These are phyloP conservation scores for Penicillium roqueforti DNA, from an alignment of 495 filamentous ascomycete genomes.

Conservation along the genomic window DNA sequence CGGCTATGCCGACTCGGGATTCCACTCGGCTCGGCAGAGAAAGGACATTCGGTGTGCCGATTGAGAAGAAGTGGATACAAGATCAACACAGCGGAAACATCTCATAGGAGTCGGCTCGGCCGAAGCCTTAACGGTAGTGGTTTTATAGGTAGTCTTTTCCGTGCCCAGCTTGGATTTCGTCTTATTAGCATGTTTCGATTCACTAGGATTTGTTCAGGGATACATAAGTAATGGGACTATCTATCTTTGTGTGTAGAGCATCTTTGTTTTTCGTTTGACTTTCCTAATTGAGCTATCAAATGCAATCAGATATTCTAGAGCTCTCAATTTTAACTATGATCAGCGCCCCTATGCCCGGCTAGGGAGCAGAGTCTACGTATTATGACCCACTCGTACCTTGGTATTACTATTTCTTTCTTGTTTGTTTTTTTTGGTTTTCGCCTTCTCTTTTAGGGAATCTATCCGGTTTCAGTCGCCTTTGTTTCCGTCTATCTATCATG, in stretches of 20 bases:
- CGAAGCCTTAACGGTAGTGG: constrained; percentile 26
- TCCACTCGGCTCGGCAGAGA: constrained; percentile 13
- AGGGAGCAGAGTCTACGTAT: constrained; percentile 13
- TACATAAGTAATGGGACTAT: constrained; percentile 15
- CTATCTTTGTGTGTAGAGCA: neutral
- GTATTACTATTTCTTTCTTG: neutral
- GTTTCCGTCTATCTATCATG: neutral
- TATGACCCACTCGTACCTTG: constrained; percentile 17
- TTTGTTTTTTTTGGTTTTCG: neutral
- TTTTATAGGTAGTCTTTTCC: constrained; percentile 1
- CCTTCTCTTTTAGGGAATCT: constrained; percentile 5
- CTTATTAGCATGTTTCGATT: constrained; percentile 14
- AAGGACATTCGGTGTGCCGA: constrained; percentile 29
- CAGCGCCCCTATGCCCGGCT: constrained; percentile 15
- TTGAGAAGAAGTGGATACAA: constrained; percentile 16
- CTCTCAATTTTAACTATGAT: constrained; percentile 13
- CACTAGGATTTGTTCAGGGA: constrained; percentile 3
- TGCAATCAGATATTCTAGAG: constrained; percentile 6
- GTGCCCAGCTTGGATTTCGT: neutral
- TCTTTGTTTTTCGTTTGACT: neutral
- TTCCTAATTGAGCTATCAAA: neutral
- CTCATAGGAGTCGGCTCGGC: constrained; percentile 23
- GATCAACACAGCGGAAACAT: constrained; percentile 21
- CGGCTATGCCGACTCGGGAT: constrained; percentile 17
- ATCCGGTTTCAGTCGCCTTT: constrained; percentile 11